These are phyloP conservation scores for Cladorrhinum sp. DNA, from an alignment of 2,329 filamentous ascomycete species.

Conservation along the genomic window DNA sequence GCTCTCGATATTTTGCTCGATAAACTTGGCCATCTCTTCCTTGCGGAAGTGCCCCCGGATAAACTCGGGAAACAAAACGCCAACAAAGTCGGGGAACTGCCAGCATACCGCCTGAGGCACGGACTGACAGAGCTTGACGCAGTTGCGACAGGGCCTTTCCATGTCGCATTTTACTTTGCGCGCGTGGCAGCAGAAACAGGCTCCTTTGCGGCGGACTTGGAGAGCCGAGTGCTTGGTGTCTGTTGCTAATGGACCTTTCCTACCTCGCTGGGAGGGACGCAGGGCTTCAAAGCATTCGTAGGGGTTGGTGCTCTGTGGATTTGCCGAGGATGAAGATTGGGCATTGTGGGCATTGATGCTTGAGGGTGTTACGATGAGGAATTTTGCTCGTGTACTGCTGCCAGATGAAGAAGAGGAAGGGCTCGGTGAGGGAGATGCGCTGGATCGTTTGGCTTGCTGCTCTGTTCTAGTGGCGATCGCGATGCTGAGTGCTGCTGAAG, in stretches of 20 bases:
- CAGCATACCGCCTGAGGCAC: constrained; percentile 57
- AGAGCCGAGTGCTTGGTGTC: constrained; percentile 55
- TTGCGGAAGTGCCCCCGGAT: constrained; percentile 50
- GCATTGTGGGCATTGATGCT: constrained; percentile 48
- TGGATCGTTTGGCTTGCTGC: constrained; percentile 26
- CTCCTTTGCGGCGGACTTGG: constrained; percentile 51
- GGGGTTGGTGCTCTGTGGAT: constrained; percentile 47
- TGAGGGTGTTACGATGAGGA: constrained; percentile 55
- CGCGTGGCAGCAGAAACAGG: constrained; percentile 59
- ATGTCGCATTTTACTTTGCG: constrained; percentile 59
- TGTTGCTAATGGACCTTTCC: constrained; percentile 54
- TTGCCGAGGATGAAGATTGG: constrained; percentile 21
- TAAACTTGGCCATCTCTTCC: constrained; percentile 48
- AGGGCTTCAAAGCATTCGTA: constrained; percentile 56
- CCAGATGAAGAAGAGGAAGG: constrained; percentile 44
- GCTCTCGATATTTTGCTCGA: constrained; percentile 46
- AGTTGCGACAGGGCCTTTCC: constrained; percentile 55
- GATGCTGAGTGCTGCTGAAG: constrained; percentile 15
- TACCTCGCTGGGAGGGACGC: constrained; percentile 51
- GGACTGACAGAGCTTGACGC: constrained; percentile 48
- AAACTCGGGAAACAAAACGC: constrained; percentile 50
- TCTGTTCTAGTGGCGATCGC: constrained; percentile 36
- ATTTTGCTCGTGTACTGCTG: constrained; percentile 35
- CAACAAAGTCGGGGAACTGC: constrained; percentile 56
- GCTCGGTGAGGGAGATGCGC: constrained; percentile 14